Base-by-base conservation (phyloP, 352 stramenopile species). In the Thraustochytrium sp. region DNA sequence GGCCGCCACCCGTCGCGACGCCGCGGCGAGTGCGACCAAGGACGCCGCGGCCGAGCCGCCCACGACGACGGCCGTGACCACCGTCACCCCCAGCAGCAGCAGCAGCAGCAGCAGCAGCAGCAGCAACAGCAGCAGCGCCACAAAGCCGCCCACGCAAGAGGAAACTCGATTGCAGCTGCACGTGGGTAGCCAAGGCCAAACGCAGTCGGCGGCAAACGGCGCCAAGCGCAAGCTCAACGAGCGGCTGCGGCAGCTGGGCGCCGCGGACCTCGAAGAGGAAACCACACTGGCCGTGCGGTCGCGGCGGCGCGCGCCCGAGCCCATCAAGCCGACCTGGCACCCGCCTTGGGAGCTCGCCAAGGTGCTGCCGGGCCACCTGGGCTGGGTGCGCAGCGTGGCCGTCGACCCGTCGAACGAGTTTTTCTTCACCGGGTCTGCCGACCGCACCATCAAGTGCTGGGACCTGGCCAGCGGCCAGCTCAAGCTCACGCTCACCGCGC, bases 391-490 rank as follows among this genome's bases (percentile, higher is more conserved):
- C 48, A 97, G 93, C 26, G 92, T 99, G 37, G 96, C 96, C 0
- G 95, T 99, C 62, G 97, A 99, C 89, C 96, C 96, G 34, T 97
- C 93, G 23, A 99, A 99, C 87, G 92, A 98, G 84, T 98, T 94
- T 93, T 99, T 99, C 85, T 96, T 96, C 53, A 99, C 95, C 5
- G 97, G 95, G 83, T 98, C 93, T 63, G 88, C 95, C 38, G 96
- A 99, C 90, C 87, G 95, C 63, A 98, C 95, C 46, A 97, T 99
- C 78, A 98, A 98, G 88, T 88, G 98, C 31, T 99, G 96, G 96
- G 96, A 99, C 85, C 89, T 98, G 55, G 95, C 94, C 55, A 98
- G 95, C 34, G 96, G 96, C 48, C 98, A 98, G 90, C 98, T 94
- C 86, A 90, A 97, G 63, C 91, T 95, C 82, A 99, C 96, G 42